Evolutionary conservation across 2,329 filamentous ascomycete species (phyloP).

Genomic region (Colletotrichum tanaceti): DNA sequence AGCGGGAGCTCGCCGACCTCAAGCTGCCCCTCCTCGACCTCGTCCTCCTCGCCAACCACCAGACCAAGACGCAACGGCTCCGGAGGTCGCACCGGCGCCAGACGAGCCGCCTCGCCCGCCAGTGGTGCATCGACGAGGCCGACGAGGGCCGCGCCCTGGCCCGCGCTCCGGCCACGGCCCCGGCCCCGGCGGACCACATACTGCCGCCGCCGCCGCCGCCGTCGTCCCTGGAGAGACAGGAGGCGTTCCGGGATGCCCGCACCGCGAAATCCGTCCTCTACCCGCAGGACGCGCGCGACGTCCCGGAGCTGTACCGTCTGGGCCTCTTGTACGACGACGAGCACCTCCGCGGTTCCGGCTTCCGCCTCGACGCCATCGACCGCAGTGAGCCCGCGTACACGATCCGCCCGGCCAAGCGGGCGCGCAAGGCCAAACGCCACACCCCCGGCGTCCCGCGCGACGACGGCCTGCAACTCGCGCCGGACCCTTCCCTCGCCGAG

Average conservation of each 20-base stretch:
- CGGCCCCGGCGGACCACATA: slow-evolving; percentile 45
- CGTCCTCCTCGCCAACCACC: slow-evolving; percentile 26
- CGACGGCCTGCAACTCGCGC: slow-evolving; percentile 47
- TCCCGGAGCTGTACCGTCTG: slow-evolving; percentile 57
- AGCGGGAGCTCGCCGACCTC: slow-evolving; percentile 16
- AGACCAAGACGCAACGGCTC: neutral
- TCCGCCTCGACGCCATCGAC: slow-evolving; percentile 55
- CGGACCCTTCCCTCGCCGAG: slow-evolving; percentile 58
- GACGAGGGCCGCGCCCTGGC: slow-evolving; percentile 53
- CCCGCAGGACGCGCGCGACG: slow-evolving; percentile 50
- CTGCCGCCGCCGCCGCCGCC: slow-evolving; percentile 47
- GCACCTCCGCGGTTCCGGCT: slow-evolving; percentile 49
- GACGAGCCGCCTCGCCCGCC: neutral
- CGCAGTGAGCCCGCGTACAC: slow-evolving; percentile 54
- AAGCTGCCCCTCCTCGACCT: slow-evolving; percentile 33
- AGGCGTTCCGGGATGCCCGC: slow-evolving; percentile 57
- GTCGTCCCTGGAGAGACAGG: slow-evolving; percentile 58
- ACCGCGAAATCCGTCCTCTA: slow-evolving; percentile 48
- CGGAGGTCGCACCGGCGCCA: slow-evolving; percentile 13
- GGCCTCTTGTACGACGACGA: slow-evolving; percentile 59
- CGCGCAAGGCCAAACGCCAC: slow-evolving; percentile 45
- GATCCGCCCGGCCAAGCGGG: slow-evolving; percentile 51
- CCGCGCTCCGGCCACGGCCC: slow-evolving; percentile 2
- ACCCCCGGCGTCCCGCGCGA: slow-evolving; percentile 43
- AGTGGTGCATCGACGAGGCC: slow-evolving; percentile 27